These are phyloP conservation scores for Fusarium mexicanum DNA, from an alignment of 2,329 filamentous ascomycete species.

Conservation along the genomic window DNA sequence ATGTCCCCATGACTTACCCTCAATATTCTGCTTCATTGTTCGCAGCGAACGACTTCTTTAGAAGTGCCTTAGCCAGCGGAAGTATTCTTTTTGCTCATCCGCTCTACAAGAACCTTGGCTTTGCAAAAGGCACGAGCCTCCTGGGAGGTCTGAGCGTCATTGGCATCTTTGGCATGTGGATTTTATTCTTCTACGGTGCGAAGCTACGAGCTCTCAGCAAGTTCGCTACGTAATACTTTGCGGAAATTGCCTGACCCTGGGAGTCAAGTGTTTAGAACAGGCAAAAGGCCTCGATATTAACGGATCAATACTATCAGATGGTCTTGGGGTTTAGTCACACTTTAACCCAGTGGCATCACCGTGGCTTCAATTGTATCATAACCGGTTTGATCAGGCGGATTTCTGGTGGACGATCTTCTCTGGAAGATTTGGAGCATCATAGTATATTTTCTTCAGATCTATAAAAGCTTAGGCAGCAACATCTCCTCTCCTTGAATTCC, in stretches of 20 bases:
- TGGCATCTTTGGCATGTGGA: constrained; percentile 65
- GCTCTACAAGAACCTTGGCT: not conserved
- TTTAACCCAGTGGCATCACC: not conserved
- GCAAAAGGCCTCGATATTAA: accelerated
- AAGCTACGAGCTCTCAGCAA: constrained; percentile 63
- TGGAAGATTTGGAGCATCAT: not conserved
- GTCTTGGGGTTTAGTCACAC: accelerated
- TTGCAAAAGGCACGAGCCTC: not conserved
- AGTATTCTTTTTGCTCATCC: not conserved
- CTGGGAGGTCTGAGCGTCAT: constrained; percentile 65
- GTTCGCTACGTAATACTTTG: constrained; percentile 54
- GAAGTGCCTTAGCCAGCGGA: not conserved
- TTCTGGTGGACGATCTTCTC: not conserved
- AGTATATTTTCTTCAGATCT: not conserved
- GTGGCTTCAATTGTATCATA: accelerated
- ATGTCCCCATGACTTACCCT: not conserved
- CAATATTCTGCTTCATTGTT: not conserved
- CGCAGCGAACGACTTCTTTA: not conserved
- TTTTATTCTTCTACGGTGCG: constrained; percentile 66
- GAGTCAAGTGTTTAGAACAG: not conserved
- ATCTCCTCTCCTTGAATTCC: not conserved
- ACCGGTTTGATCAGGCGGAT: too few species aligned
- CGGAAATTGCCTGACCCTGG: accelerated
- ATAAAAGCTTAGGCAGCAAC: accelerated
- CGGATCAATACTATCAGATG: accelerated